Conservation (phyloP, 306 rosid species). For the Cucumis hystrix region DNA sequence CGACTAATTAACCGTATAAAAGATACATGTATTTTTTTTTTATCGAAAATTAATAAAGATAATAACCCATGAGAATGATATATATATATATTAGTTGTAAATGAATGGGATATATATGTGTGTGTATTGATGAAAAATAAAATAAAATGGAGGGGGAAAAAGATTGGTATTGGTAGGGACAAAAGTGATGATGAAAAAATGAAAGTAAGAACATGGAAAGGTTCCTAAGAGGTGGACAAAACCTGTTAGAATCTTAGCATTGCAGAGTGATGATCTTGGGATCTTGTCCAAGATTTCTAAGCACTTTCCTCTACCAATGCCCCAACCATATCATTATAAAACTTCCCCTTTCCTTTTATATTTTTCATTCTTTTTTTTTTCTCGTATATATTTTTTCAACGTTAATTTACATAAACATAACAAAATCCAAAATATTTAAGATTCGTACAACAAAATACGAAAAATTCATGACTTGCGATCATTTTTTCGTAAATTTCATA, state of each 20-base stretch:
- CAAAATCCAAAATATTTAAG: no score
- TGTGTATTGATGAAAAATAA: background rate
- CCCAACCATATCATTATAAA: background rate
- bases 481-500: no score
- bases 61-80: no score
- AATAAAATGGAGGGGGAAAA: background rate
- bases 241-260: constrained; percentile 7
- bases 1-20: no score
- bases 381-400: no score
- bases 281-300: constrained; percentile 7
- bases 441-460: no score
- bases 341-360: no score
- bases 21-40: no score
- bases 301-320: background rate
- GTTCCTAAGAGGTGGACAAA: constrained; percentile 9
- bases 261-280: constrained; percentile 7
- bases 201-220: constrained; percentile 2
- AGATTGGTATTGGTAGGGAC: background rate
- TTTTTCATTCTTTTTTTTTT: no score
- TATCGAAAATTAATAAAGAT: no score
- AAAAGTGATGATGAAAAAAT: constrained; percentile 2
- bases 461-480: no score
- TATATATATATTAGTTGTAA: background rate
- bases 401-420: no score
- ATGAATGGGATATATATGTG: background rate